Base-by-base conservation (phyloP, 768 basidiomycete species). In the Mycena sanguinolenta region DNA sequence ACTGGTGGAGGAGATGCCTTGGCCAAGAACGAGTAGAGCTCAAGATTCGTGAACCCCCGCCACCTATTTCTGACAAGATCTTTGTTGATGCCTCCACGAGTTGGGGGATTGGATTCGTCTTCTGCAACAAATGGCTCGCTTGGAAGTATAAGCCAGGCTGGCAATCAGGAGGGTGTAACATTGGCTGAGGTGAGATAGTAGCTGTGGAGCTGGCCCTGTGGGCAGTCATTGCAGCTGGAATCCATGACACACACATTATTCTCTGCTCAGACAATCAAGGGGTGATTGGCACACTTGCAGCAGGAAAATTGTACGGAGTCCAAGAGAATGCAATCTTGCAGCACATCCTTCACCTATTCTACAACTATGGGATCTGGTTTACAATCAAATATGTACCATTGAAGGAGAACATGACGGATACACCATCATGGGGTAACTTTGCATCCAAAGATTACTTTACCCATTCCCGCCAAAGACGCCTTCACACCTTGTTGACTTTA, bases 181-280 rank as follows among this genome's bases (percentile, higher is more conserved):
- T 84, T 23, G 80, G 81, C 7, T 87, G 86, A 85, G 83, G 81
- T 0, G 86, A 86, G 73, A 81, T 85, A 76, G 79, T 83, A 0
- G 85, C 83, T 0, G 76, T 85, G 1, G 85, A 86, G 61, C 74
- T 87, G 1, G 85, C 82, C 0, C 34, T 86, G 0, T 77, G 76
- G 1, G 76, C 80, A 2, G 46, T 83, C 8, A 72, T 83, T 4
- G 69, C 79, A 0, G 57, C 75, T 0, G 77, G 77, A 1, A 71
- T 76, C 36, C 58, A 39, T 0, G 69, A 77, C 7, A 73, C 69
- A 7, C 77, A 77, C 23, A 52, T 85, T 4, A 50, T 67, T 0
- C 62, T 88, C 1, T 77, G 78, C 8, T 86, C 83, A 0, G 85
- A 88, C 69, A 86, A 87, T 65, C 38, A 72, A 9, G 83, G 83